A percentile compares a stretch with the other conserved stretches of the same genome.
phyloP scores from a whole-genome alignment of 208 protist species.

The Acanthamoeba healyi region DNA sequence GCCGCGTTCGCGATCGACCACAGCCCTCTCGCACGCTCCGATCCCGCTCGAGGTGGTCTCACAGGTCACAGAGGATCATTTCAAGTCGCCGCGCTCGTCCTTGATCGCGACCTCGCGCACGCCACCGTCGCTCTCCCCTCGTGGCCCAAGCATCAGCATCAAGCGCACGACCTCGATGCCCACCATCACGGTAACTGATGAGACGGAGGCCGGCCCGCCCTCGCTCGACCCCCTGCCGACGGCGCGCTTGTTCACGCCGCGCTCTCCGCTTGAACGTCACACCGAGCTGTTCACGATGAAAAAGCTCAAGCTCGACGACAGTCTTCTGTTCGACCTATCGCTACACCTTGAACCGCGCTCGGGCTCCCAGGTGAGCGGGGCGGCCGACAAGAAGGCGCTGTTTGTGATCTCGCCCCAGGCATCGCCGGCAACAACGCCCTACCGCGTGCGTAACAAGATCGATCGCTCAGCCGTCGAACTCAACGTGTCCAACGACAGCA shows the following conservation, averaged over 20 bases:
- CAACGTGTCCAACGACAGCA: background rate
- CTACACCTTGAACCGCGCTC: constrained; percentile 18
- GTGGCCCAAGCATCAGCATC: background rate
- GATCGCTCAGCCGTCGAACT: background rate
- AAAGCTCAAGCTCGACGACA: constrained; percentile 55
- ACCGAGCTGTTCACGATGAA: constrained; percentile 55
- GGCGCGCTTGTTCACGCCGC: background rate
- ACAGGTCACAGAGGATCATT: background rate
- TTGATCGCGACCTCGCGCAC: background rate
- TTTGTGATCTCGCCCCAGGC: constrained; percentile 22
- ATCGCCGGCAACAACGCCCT: background rate
- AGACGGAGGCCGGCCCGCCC: background rate
- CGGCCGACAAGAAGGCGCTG: constrained; percentile 18
- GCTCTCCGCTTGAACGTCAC: background rate
- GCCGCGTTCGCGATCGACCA: background rate
- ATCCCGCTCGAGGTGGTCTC: background rate
- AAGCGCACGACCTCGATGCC: constrained; percentile 15
- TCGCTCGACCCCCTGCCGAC: background rate
- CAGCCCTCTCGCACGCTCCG: background rate
- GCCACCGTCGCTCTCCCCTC: background rate
- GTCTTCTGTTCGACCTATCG: constrained; percentile 43
- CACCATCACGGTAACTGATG: background rate
- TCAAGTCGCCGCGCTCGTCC: background rate
- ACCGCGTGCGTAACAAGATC: constrained; percentile 17
- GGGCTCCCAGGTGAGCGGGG: background rate